phyloP scores from a whole-genome alignment of 192 early-diverging fungal species.

The Haplosporangium gracile region DNA sequence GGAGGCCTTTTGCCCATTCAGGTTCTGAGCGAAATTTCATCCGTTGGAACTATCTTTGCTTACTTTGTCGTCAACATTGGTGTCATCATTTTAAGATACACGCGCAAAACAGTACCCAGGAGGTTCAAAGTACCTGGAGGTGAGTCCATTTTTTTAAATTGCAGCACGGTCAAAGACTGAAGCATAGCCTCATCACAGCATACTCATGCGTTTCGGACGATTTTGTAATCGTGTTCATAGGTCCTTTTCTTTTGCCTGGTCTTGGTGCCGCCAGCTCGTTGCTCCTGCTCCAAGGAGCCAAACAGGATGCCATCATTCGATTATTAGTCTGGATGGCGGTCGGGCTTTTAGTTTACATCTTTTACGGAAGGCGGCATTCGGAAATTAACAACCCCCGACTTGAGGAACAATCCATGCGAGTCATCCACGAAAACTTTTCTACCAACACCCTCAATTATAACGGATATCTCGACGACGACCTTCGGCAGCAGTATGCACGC shows the following conservation, averaged over 20 bases:
- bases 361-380: conserved; percentile 77
- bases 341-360: conserved; percentile 78
- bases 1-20: conserved; percentile 86
- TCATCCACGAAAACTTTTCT: conserved; percentile 44
- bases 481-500: conserved; percentile 43
- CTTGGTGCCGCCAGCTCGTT: conserved; percentile 70
- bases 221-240: conserved; percentile 3
- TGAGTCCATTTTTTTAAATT: conserved; percentile 1
- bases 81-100: conserved; percentile 81
- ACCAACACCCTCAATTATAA: conserved; percentile 21
- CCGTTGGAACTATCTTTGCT: conserved; percentile 87
- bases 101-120: conserved; percentile 75
- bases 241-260: conserved; percentile 74
- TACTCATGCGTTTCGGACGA: neutral
- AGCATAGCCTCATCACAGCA: neutral
- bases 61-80: conserved; percentile 89
- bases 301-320: conserved; percentile 75
- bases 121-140: conserved; percentile 82
- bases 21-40: conserved; percentile 87
- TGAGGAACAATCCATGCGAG: conserved; percentile 44
- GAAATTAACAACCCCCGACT: conserved; percentile 50
- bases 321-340: conserved; percentile 84
- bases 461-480: conserved; percentile 51
- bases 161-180: neutral
- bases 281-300: conserved; percentile 77